Evolutionary conservation across 495 filamentous ascomycete genomes (phyloP), one percentile per base, ranked within the genome.

Genomic region (Hyaloscypha variabilis): DNA sequence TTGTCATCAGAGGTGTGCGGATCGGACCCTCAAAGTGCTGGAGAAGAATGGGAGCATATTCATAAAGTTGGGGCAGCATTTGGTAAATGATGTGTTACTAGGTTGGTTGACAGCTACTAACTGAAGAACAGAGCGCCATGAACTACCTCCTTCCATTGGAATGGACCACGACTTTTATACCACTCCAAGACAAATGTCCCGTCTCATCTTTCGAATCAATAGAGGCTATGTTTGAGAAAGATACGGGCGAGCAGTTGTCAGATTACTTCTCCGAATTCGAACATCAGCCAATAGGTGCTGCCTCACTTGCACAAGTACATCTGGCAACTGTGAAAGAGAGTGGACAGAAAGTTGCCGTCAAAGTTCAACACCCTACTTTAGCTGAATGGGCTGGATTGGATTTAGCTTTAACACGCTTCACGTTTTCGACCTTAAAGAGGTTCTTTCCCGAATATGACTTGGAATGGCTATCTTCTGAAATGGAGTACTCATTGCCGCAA

Each of bases 361-460:
- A 99, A 77, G 88, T 98, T 19, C 96, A 99, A 71, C 96, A 99
- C 77, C 96, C 96, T 21, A 81, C 85, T 23, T 78, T 99, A 69
- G 90, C 92, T 46, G 90, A 97, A 81, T 99, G 94, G 93, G 89
- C 91, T 11, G 91, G 90, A 19, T 77, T 99, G 24, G 96, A 99
- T 74, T 83, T 98, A 66, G 87, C 87, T 1, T 81, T 98, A 63
- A 99, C 94, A 5, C 79, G 85, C 36, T 93, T 96, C 67, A 96
- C 93, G 2, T 98, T 99, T 73, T 87, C 88, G 8, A 94, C 88
- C 30, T 81, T 99, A 65, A 97, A 94, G 72, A 84, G 84, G 46
- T 97, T 94, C 79, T 99, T 99, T 72, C 96, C 96, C 4, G 93
- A 97, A 67, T 99, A 99, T 73, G 94, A 98, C 75, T 79, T 99